Base-by-base conservation (phyloP, 768 basidiomycete species). In the Lepiota venenata region DNA sequence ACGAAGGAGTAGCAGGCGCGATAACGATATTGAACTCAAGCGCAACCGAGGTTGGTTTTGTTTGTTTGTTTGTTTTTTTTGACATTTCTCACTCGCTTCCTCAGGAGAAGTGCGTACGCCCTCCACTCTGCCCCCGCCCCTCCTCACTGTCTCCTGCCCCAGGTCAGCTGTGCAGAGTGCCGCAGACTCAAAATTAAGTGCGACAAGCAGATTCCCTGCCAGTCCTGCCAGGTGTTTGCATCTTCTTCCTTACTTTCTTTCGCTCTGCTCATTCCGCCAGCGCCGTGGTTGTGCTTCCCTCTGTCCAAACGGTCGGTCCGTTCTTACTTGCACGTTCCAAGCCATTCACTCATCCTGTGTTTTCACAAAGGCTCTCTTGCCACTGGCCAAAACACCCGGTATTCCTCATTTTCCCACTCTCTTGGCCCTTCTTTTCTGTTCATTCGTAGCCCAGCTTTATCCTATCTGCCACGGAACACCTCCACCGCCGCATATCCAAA, bases 141-240 rank as follows among this genome's bases (percentile, higher is more conserved):
- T 35, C 20, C 49, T 29, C 20, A 56, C 36, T 40, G 15, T 15
- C 62, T 48, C 56, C 57, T 49, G 45, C 50, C 52, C 54, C 51
- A 88, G 77, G 84, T 88, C 67, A 85, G 83, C 66, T 88, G 86
- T 71, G 86, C 87, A 62, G 87, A 89, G 69, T 90, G 88, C 77
- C 82, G 87, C 42, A 80, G 87, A 61, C 74, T 90, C 61, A 85
- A 89, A 76, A 88, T 90, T 66, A 88, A 87, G 64, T 90, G 87
- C 72, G 85, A 88, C 79, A 89, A 88, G 73, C 79, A 85, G 59
- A 85, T 88, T 50, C 88, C 88, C 9, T 89, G 87, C 64, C 84
- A 87, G 64, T 87, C 86, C 0, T 88, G 87, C 65, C 81, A 82
- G 73, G 85, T 83, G 64, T 39, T 73, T 66, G 25, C 25, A 25